Evolutionary conservation across 352 stramenopile species (phyloP).

Genomic region (Aphanomyces astaci): DNA sequence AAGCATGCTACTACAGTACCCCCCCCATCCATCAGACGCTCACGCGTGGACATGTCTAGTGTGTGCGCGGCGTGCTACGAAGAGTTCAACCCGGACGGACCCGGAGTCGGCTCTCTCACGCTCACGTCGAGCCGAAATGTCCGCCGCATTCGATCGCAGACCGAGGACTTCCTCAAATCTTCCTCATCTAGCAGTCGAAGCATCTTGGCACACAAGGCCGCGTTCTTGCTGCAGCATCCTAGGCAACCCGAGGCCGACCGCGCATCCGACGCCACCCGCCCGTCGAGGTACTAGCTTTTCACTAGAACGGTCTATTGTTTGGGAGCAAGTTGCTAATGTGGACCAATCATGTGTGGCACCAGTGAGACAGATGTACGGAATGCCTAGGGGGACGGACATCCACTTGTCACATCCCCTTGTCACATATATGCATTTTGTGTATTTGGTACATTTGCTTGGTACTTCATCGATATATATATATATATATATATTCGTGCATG

Average conservation of each 20-base stretch:
- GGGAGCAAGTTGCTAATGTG: too few relatives aligned
- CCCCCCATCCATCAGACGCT: too few relatives aligned
- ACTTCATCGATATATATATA: too few relatives aligned
- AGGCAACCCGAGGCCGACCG: background rate
- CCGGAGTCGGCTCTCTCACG: background rate
- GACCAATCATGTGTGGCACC: too few relatives aligned
- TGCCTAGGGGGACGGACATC: too few relatives aligned
- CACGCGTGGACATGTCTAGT: background rate
- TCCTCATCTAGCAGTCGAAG: background rate
- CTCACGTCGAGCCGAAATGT: background rate
- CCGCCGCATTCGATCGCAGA: background rate
- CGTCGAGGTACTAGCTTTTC: background rate
- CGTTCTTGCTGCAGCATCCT: background rate
- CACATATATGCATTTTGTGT: too few relatives aligned
- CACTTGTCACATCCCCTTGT: too few relatives aligned
- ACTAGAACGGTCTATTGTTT: too few relatives aligned
- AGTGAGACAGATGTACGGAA: too few relatives aligned
- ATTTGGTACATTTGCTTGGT: too few relatives aligned
- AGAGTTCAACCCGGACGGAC: slow-evolving; percentile 3
- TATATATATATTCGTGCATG: too few relatives aligned
- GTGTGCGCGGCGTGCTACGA: slow-evolving; percentile 1
- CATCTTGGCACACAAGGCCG: background rate
- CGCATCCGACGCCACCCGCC: background rate
- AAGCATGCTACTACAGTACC: too few relatives aligned
- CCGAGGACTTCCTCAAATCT: slow-evolving; percentile 6